A percentile compares a stretch with the other conserved stretches of the same genome.
Conservation (phyloP, 805 yeast genomes). For the Ogataea saltuana region DNA sequence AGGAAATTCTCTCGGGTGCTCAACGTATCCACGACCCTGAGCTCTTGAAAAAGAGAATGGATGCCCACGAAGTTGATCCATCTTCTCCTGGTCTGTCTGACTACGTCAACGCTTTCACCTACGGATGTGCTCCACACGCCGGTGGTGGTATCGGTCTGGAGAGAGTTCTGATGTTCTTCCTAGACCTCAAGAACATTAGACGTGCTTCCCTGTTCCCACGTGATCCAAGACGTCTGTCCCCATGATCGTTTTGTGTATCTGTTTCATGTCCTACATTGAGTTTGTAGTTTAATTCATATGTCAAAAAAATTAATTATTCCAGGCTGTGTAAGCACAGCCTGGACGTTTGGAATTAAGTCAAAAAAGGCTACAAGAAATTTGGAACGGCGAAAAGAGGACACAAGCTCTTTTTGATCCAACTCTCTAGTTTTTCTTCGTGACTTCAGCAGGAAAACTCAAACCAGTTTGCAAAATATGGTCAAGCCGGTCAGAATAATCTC, state of each 20-base stretch:
- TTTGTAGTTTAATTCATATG: neutral
- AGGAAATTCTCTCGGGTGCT: conserved; percentile 98
- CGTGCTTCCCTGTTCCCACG: conserved; percentile 99
- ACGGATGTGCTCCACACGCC: conserved; percentile 98
- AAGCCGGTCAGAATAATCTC: no score
- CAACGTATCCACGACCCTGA: conserved; percentile 97
- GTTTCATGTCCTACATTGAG: no score
- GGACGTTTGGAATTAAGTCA: no score
- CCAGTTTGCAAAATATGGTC: no score
- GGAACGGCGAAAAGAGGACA: no score
- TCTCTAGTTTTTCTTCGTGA: no score
- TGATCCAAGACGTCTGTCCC: conserved; percentile 93
- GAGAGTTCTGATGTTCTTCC: conserved; percentile 97
- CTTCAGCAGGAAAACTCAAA: no score
- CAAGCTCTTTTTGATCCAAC: no score
- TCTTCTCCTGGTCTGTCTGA: conserved; percentile 80
- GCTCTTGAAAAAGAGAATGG: conserved; percentile 78
- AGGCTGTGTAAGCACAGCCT: neutral
- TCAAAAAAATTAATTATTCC: neutral
- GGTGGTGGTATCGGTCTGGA: conserved; percentile 99
- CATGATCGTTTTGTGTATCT: no score
- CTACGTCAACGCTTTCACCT: conserved; percentile 87
- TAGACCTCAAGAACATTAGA: conserved; percentile 95
- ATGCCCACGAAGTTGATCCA: conserved; percentile 79
- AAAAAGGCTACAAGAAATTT: no score